These are phyloP conservation scores for Cymodocea nodosa DNA, from an alignment of 116 monocot species.

Conservation along the genomic window DNA sequence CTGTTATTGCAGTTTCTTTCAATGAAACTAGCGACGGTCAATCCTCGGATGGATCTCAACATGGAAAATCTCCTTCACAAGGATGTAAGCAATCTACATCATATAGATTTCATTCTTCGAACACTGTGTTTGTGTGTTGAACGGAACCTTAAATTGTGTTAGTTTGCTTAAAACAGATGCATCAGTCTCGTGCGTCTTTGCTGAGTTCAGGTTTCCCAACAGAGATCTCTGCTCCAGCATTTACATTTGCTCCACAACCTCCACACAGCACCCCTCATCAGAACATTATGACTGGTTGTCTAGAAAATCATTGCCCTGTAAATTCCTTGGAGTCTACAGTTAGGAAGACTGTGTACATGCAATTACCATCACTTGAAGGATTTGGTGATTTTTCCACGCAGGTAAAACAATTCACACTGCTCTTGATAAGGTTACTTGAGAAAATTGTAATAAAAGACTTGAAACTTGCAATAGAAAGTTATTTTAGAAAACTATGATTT, in stretches of 20 bases:
- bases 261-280: background rate
- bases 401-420: slow-evolving; percentile 17
- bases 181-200: background rate
- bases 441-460: background rate
- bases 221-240: slow-evolving; percentile 13
- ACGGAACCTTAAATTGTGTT: background rate
- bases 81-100: slow-evolving; percentile 31
- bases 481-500: too few relatives aligned
- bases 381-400: slow-evolving; percentile 13
- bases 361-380: slow-evolving; percentile 6
- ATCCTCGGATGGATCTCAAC: slow-evolving; percentile 47
- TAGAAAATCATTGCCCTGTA: slow-evolving; percentile 3
- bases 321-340: slow-evolving; percentile 9
- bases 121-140: background rate
- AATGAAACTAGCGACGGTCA: slow-evolving; percentile 75
- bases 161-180: too few relatives aligned
- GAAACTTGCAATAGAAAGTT: background rate
- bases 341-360: slow-evolving; percentile 1
- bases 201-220: slow-evolving; percentile 3
- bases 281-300: background rate
- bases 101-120: background rate
- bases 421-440: background rate
- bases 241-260: slow-evolving; percentile 7
- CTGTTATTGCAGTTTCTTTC: slow-evolving; percentile 57
- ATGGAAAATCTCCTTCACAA: slow-evolving; percentile 40